A percentile compares a stretch with the other conserved stretches of the same genome.
Evolutionary conservation across 2,329 filamentous ascomycete species (phyloP).

Genomic region (Talaromyces funiculosus): DNA sequence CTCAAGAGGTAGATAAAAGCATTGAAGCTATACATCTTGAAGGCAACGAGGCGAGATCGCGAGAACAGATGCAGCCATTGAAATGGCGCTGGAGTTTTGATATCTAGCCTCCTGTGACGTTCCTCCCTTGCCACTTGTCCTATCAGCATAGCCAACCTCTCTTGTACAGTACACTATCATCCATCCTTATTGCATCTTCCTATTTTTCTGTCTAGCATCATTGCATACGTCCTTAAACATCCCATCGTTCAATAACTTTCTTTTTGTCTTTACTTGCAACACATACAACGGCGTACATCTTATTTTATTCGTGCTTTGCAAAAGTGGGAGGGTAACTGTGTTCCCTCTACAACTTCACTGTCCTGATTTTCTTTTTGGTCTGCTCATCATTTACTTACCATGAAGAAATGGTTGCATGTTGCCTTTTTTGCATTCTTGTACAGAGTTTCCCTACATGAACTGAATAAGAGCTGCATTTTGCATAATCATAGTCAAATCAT

Average conservation of each 20-base stretch:
- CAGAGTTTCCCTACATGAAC: neutral
- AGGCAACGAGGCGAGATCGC: constrained; percentile 28
- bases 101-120: constrained; percentile 23
- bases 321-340: neutral
- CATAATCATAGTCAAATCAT: neutral
- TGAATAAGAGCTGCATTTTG: constrained; percentile 3
- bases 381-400: neutral
- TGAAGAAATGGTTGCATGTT: neutral
- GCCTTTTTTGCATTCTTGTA: neutral
- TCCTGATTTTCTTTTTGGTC: neutral
- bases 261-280: neutral
- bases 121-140: neutral
- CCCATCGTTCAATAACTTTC: neutral
- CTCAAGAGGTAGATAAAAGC: constrained; percentile 28
- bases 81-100: constrained; percentile 43
- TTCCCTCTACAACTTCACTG: neutral
- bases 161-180: constrained; percentile 14
- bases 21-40: constrained; percentile 33
- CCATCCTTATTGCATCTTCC: neutral
- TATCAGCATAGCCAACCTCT: neutral
- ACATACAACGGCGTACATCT: constrained; percentile 7
- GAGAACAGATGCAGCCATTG: constrained; percentile 28
- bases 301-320: neutral
- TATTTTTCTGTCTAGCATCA: neutral
- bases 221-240: constrained; percentile 10